A percentile compares a stretch with the other conserved stretches of the same genome.
Evolutionary conservation across 345 rosid species (phyloP).

Genomic region (Populus deltoides): DNA sequence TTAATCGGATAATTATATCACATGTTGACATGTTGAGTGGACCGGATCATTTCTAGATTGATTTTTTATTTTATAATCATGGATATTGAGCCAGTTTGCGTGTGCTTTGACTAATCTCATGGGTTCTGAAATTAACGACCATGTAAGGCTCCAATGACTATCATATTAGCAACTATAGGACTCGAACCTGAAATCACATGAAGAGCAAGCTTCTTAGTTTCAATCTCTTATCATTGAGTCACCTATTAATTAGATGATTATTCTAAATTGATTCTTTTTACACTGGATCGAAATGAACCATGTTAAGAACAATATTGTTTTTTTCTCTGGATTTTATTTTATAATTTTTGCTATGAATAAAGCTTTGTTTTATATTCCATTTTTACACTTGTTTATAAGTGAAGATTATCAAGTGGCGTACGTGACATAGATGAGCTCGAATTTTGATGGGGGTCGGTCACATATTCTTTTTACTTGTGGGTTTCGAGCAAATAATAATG

Average conservation of each 20-base stretch:
- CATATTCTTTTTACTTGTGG: background rate
- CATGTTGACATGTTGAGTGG: too few relatives aligned
- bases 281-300: too few relatives aligned
- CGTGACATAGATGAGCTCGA: slow-evolving; percentile 20
- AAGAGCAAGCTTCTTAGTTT: accelerated
- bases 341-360: background rate
- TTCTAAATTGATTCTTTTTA: too few relatives aligned
- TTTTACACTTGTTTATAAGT: too few relatives aligned
- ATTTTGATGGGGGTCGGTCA: slow-evolving; percentile 10
- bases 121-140: accelerated
- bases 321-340: background rate
- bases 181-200: accelerated
- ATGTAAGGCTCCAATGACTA: accelerated
- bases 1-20: too few relatives aligned
- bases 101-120: accelerated
- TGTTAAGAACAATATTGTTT: too few relatives aligned
- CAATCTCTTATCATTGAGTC: too few relatives aligned
- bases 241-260: too few relatives aligned
- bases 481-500: background rate
- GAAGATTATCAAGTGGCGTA: background rate
- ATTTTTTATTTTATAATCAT: too few relatives aligned
- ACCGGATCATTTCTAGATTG: too few relatives aligned
- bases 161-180: accelerated
- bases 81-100: too few relatives aligned
- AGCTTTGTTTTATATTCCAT: too few relatives aligned